These are phyloP conservation scores for Gracilariopsis chorda DNA, from an alignment of 23 red algal genomes.

Conservation along the genomic window DNA sequence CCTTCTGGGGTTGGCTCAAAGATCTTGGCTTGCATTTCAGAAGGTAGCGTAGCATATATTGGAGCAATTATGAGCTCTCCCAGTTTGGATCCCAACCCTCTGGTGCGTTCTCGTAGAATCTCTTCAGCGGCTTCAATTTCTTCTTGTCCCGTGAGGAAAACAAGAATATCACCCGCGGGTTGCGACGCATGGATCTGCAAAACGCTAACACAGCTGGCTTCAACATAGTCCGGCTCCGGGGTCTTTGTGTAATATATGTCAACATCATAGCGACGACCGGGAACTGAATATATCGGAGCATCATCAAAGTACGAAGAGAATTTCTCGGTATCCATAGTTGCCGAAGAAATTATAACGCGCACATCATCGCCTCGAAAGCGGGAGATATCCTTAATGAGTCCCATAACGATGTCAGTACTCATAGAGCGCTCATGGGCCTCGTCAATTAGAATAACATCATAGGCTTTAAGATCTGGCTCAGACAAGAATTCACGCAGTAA, in stretches of 20 bases:
- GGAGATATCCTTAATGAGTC: constrained; percentile 82
- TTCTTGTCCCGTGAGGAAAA: constrained; percentile 96
- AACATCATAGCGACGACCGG: constrained; percentile 86
- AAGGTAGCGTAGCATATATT: constrained; percentile 82
- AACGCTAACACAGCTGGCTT: constrained; percentile 74
- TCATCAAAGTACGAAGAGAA: constrained; percentile 90
- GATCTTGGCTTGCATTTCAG: constrained; percentile 79
- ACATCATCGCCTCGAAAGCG: constrained; percentile 75
- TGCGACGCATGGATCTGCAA: constrained; percentile 84
- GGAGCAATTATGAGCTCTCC: constrained; percentile 67
- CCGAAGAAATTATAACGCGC: constrained; percentile 81
- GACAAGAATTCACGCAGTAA: constrained; percentile 85
- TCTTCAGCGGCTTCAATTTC: constrained; percentile 92
- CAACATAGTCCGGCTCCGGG: constrained; percentile 81
- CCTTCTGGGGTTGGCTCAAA: constrained; percentile 72
- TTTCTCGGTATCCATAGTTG: constrained; percentile 83
- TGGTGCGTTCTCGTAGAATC: constrained; percentile 56
- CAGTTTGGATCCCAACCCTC: constrained; percentile 39
- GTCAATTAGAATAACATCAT: constrained; percentile 90
- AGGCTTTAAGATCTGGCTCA: constrained; percentile 75
- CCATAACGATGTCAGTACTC: constrained; percentile 93
- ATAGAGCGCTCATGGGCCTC: constrained; percentile 98
- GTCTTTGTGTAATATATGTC: constrained; percentile 72
- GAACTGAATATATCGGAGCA: constrained; percentile 85
- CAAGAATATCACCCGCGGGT: constrained; percentile 87